Conservation (phyloP, 371 early-diverging fungal species). For the Mortierella sp. region DNA sequence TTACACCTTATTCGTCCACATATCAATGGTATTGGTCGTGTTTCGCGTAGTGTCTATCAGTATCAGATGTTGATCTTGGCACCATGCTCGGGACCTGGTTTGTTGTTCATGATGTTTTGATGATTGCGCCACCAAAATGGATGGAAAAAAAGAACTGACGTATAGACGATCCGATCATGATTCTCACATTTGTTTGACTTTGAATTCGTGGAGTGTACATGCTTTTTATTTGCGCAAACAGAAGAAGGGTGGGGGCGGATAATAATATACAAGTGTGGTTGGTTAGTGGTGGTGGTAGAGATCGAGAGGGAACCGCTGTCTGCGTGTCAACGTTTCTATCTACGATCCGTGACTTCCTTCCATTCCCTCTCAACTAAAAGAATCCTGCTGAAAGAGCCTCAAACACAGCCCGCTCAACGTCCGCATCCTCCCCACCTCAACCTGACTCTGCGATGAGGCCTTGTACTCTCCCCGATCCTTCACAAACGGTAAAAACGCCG, state of each 20-base stretch:
- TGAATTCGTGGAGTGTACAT: too few relatives aligned
- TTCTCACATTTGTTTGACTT: background rate
- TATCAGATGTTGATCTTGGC: background rate
- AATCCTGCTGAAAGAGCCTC: constrained; percentile 1
- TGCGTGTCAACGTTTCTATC: background rate
- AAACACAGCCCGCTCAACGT: constrained; percentile 21
- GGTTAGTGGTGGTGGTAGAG: too few relatives aligned
- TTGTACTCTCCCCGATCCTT: constrained; percentile 41
- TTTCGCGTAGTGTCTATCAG: background rate
- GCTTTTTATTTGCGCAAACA: background rate
- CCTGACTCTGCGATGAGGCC: constrained; percentile 23
- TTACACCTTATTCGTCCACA: background rate
- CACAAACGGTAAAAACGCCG: constrained; percentile 37
- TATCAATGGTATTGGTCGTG: background rate
- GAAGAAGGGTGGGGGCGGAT: background rate
- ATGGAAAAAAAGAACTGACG: background rate
- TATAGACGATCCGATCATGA: too few relatives aligned
- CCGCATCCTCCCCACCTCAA: constrained; percentile 19
- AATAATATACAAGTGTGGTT: too few relatives aligned
- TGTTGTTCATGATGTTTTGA: background rate
- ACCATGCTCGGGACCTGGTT: background rate
- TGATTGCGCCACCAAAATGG: background rate
- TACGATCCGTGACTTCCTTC: too few relatives aligned
- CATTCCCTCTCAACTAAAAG: background rate
- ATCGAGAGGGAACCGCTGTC: too few relatives aligned